Conservation (phyloP, 768 basidiomycete species). For the Mycena belliarum region DNA sequence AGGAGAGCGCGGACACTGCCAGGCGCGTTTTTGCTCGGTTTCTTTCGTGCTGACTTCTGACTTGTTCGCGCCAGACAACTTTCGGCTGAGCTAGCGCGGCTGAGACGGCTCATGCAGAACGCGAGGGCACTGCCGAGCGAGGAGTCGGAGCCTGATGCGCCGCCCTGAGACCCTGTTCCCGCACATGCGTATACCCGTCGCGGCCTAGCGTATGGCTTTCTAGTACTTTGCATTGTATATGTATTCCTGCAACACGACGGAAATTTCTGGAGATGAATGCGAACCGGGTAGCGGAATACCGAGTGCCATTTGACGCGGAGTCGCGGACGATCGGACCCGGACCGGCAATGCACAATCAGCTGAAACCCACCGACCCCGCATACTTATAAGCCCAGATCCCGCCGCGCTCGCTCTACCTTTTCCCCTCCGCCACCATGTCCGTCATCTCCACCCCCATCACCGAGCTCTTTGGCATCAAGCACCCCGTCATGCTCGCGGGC, state of each 20-base stretch:
- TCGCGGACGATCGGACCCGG: too few species aligned
- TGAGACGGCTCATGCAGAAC: conserved; percentile 73
- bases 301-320: too few species aligned
- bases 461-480: conserved; percentile 84
- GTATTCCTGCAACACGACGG: not conserved
- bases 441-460: conserved; percentile 79
- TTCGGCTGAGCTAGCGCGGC: conserved; percentile 62
- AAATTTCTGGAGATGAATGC: not conserved
- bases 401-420: not conserved
- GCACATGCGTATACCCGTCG: not conserved
- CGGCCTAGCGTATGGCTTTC: not conserved
- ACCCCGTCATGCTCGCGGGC: conserved; percentile 84
- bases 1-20: conserved; percentile 61
- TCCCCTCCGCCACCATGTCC: not conserved
- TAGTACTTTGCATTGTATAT: not conserved
- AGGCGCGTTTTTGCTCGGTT: conserved; percentile 43
- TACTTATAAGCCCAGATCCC: too few species aligned
- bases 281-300: too few species aligned
- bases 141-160: not conserved
- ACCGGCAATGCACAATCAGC: not conserved
- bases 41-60: not conserved
- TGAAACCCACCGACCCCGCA: not conserved
- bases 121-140: conserved; percentile 36
- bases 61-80: conserved; percentile 55
- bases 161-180: conserved; percentile 1